Percentiles rank a stretch among this genome's conserved stretches.
phyloP scores from a whole-genome alignment of 257 asterid genomes.

The Lavandula angustifolia region DNA sequence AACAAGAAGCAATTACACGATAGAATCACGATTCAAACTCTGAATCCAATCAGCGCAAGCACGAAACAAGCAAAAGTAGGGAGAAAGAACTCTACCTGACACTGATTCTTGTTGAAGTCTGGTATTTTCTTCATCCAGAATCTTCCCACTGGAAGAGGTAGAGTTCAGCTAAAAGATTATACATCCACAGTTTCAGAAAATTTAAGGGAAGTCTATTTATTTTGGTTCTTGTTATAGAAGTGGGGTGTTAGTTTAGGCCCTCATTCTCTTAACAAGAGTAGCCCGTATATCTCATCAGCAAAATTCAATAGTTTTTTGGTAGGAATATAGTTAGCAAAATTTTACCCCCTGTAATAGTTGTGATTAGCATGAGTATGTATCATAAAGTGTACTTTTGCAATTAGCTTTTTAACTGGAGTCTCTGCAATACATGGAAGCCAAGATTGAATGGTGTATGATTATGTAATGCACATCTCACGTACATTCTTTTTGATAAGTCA shows the following conservation, averaged over 20 bases:
- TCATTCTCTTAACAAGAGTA: slow-evolving; percentile 30
- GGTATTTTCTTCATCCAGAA: slow-evolving; percentile 34
- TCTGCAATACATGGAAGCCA: no score
- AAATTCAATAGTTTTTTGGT: slow-evolving; percentile 6
- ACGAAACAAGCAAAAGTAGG: no score
- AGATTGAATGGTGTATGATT: no score
- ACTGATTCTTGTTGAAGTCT: slow-evolving; percentile 22
- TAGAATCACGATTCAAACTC: not conserved
- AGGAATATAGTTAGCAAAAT: slow-evolving; percentile 24
- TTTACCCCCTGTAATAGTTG: slow-evolving; percentile 18
- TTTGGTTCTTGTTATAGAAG: slow-evolving; percentile 31
- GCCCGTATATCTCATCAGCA: slow-evolving; percentile 34
- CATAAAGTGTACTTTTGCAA: not conserved
- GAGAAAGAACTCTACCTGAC: slow-evolving; percentile 8
- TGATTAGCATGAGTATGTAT: not conserved
- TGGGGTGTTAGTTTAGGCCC: slow-evolving; percentile 29
- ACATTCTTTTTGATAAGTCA: not conserved
- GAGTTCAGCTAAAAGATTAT: slow-evolving; percentile 32
- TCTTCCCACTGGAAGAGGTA: slow-evolving; percentile 13
- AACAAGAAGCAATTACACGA: not conserved
- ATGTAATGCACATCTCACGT: no score
- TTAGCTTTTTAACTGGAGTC: no score
- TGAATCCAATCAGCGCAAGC: no score
- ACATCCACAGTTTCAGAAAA: slow-evolving; percentile 33
- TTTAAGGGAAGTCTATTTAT: slow-evolving; percentile 13